Conservation (phyloP, 1,284 basidiomycete species). For the Cerrena zonata region DNA sequence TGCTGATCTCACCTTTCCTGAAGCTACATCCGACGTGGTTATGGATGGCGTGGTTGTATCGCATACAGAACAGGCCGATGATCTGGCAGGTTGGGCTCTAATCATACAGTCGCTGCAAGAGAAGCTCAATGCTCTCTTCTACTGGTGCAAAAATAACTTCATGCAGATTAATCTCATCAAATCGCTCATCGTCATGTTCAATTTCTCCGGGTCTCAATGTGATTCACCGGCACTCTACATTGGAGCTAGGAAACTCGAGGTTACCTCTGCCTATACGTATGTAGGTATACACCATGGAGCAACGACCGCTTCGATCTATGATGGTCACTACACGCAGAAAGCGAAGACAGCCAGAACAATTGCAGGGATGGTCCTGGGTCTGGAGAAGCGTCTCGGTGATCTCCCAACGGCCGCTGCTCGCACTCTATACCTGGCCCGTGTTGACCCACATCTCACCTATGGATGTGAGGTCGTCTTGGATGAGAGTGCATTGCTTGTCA, state of each 20-base stretch:
- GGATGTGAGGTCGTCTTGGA: constrained; percentile 23
- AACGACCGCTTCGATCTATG: not conserved
- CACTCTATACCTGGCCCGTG: constrained; percentile 22
- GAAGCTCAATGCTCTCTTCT: constrained; percentile 19
- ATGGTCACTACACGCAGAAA: not conserved
- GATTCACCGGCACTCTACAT: not conserved
- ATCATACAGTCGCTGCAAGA: constrained; percentile 18
- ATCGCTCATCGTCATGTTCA: too few species aligned
- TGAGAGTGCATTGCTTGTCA: not conserved
- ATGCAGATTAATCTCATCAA: not conserved
- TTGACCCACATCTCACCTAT: constrained; percentile 27
- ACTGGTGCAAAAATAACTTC: constrained; percentile 14
- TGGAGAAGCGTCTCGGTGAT: constrained; percentile 11
- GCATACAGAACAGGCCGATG: constrained; percentile 25
- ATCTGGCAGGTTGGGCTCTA: constrained; percentile 25
- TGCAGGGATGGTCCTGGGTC: not conserved
- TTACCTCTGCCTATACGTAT: not conserved
- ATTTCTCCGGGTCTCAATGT: too few species aligned
- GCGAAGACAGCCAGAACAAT: not conserved
- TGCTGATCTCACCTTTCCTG: constrained; percentile 16
- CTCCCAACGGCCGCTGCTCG: constrained; percentile 14
- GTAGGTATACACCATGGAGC: not conserved
- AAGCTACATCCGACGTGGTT: constrained; percentile 15
- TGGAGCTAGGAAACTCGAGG: not conserved
- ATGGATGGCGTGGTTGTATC: constrained; percentile 19